Evolutionary conservation across 768 basidiomycete species (phyloP).

Genomic region (Phaffia tasmanica): DNA sequence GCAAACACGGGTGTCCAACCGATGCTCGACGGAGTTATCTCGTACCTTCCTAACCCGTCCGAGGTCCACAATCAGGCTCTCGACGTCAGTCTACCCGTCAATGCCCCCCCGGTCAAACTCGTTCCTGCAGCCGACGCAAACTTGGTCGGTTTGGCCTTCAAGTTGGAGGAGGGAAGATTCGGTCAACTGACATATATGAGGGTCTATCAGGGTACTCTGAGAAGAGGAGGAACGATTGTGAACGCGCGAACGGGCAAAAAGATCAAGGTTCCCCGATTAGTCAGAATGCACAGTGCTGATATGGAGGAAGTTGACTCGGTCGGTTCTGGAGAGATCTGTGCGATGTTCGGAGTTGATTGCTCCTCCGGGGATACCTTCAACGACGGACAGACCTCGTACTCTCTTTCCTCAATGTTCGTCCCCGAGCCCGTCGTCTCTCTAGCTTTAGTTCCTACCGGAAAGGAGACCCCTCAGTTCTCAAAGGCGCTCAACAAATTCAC

Average conservation of each 20-base stretch:
- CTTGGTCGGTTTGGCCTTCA: slow-evolving; percentile 90
- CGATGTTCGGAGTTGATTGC: slow-evolving; percentile 97
- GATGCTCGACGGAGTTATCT: slow-evolving; percentile 83
- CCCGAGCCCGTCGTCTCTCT: slow-evolving; percentile 97
- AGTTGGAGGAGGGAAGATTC: slow-evolving; percentile 92
- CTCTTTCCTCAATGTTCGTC: slow-evolving; percentile 95
- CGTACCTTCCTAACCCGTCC: slow-evolving; percentile 82
- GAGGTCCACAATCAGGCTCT: slow-evolving; percentile 70
- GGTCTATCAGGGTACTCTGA: slow-evolving; percentile 89
- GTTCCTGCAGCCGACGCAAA: slow-evolving; percentile 65
- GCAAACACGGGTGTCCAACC: slow-evolving; percentile 95
- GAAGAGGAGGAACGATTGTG: slow-evolving; percentile 70
- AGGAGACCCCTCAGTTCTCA: slow-evolving; percentile 92
- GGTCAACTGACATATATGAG: slow-evolving; percentile 98
- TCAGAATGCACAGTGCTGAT: slow-evolving; percentile 96
- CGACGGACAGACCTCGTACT: slow-evolving; percentile 75
- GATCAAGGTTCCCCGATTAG: slow-evolving; percentile 89
- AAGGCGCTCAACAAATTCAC: slow-evolving; percentile 94
- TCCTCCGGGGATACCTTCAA: slow-evolving; percentile 97
- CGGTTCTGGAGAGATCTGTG: slow-evolving; percentile 96
- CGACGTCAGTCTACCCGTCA: slow-evolving; percentile 49
- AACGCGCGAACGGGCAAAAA: slow-evolving; percentile 93
- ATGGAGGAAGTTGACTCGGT: slow-evolving; percentile 98
- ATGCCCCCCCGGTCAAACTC: slow-evolving; percentile 60
- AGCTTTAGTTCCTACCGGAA: slow-evolving; percentile 78